Evolutionary conservation across 2,329 filamentous ascomycete genomes (phyloP).

Genomic region (Amphichorda felina): DNA sequence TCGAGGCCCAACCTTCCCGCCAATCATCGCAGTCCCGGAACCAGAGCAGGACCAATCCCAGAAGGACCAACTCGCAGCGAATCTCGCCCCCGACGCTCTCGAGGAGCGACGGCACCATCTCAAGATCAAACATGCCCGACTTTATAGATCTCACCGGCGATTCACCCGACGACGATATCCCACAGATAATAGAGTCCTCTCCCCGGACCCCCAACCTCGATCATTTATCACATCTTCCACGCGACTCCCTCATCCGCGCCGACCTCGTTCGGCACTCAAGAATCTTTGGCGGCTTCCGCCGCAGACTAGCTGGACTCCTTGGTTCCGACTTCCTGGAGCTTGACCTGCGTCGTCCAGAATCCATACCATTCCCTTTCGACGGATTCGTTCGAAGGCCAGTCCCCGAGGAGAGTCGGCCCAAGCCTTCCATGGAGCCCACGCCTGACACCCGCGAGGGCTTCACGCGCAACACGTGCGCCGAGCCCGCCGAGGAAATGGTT

Average conservation of each 20-base stretch:
- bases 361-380: too few relatives aligned
- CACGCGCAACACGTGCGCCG: constrained; percentile 51
- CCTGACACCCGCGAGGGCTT: constrained; percentile 63
- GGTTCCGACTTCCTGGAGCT: too few relatives aligned
- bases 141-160: constrained; percentile 44
- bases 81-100: constrained; percentile 29
- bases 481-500: constrained; percentile 49
- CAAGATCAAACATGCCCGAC: constrained; percentile 1
- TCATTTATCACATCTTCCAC: too few relatives aligned
- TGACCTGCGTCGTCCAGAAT: too few relatives aligned
- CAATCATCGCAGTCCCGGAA: not conserved
- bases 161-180: constrained; percentile 20
- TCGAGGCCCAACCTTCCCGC: constrained; percentile 7
- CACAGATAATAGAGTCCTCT: too few relatives aligned
- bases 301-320: too few relatives aligned
- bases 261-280: too few relatives aligned
- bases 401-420: not conserved
- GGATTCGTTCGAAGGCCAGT: too few relatives aligned
- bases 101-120: constrained; percentile 27
- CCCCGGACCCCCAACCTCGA: too few relatives aligned
- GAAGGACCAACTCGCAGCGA: constrained; percentile 27
- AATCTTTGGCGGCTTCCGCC: too few relatives aligned
- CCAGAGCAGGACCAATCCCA: constrained; percentile 19
- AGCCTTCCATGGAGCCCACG: constrained; percentile 46
- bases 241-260: too few relatives aligned